These are phyloP conservation scores for Prototheca wickerhamii DNA, from an alignment of 163 green algal genomes.

Conservation along the genomic window DNA sequence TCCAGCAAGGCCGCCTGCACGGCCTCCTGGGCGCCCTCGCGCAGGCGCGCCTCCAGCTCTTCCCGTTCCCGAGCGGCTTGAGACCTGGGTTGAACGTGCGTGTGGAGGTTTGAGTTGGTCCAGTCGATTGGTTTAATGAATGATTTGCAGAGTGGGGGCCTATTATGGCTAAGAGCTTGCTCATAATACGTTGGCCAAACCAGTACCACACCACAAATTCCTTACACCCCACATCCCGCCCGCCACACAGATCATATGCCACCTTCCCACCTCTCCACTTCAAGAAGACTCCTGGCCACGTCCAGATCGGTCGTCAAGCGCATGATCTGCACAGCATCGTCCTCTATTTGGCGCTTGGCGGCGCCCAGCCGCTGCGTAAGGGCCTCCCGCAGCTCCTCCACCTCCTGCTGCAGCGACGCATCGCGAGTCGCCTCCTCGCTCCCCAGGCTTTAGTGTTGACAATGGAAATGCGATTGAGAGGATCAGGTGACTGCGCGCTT, in stretches of 20 bases:
- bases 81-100: slow-evolving; percentile 5
- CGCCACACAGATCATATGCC: background rate
- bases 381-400: background rate
- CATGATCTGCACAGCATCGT: background rate
- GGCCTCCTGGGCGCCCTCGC: background rate
- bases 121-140: too few species aligned
- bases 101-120: too few species aligned
- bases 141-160: too few species aligned
- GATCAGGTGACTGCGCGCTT: background rate
- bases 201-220: too few species aligned
- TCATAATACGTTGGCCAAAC: too few species aligned
- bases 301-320: background rate
- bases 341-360: background rate
- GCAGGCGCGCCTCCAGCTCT: background rate
- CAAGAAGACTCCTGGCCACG: background rate
- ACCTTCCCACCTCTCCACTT: background rate
- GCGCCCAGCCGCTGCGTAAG: slow-evolving; percentile 2
- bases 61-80: slow-evolving; percentile 18
- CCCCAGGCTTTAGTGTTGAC: slow-evolving; percentile 7
- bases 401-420: background rate
- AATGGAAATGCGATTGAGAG: background rate
- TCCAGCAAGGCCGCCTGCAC: background rate
- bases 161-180: too few species aligned
- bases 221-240: background rate
- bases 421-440: slow-evolving; percentile 4